Base-by-base conservation (phyloP, 768 basidiomycete genomes). In the Mycena alexandri region DNA sequence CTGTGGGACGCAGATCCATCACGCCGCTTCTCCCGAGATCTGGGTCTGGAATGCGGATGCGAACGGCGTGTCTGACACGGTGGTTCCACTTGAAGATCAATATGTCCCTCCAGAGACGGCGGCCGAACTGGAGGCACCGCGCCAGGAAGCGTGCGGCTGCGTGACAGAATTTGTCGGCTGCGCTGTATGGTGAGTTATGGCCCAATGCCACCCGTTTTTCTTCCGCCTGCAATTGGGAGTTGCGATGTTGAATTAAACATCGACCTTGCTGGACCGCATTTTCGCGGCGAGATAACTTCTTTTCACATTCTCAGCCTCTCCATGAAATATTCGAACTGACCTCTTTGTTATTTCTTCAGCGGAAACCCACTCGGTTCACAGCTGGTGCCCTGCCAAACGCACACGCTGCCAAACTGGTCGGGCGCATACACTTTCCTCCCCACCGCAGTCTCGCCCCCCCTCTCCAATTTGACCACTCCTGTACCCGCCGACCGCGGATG, bases 161-260 rank as follows among this genome's bases (percentile, higher is more conserved):
- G 2, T 11, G 52, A 38, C 19, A 12, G 4, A 48, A 10, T 54
- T n/a, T 38, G 21, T 54, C 13, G 52, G 52, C 5, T 54, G 52
- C 19, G 52, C 52, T 38, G 52, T 38, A 2, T 54, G 52, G 52
- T 54, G 52, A 54, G 52, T 54, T 7, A 11, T 4, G 47, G 13
- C 12, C 8, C 22, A 9, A 48, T 48, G 10, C 13, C 24, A 21
- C 9, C 47, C 21, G 10, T 12, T 14, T 22, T 48, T 48, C 12
- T n/a, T 24, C 2, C 47, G 22, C 21, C 29, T 3, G n/a, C 12
- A 3, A 6, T n/a, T 12, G 9, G 22, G 8, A 19, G 2, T 22
- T 10, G 22, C 5, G 47, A 1, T 8, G 19, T 48, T 24, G 0
- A 48, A n/a, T 24, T 13, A 13, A 22, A 5, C 24, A 13, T 48